These are phyloP conservation scores for Tricholoma hemisulphureum DNA, from an alignment of 768 basidiomycete genomes.

Conservation along the genomic window DNA sequence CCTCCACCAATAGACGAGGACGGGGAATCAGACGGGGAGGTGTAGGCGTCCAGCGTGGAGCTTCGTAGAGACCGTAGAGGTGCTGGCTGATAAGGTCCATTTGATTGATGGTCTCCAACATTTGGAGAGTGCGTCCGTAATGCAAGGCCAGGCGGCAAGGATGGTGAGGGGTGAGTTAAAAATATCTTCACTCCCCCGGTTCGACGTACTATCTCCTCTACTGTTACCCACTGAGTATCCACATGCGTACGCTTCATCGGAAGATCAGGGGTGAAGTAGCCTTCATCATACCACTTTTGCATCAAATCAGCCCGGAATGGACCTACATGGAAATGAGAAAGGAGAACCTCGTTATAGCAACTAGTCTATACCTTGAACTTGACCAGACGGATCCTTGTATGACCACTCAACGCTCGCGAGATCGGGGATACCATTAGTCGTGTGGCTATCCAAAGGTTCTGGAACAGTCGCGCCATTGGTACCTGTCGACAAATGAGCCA, in stretches of 20 bases:
- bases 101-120: constrained; percentile 42
- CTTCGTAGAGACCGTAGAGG: constrained; percentile 59
- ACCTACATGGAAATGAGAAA: constrained; percentile 44
- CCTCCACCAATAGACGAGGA: constrained; percentile 68
- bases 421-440: constrained; percentile 40
- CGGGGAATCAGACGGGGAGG: constrained; percentile 67
- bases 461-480: constrained; percentile 14
- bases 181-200: constrained; percentile 61
- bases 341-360: neutral
- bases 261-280: constrained; percentile 82
- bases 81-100: constrained; percentile 64
- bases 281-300: constrained; percentile 93
- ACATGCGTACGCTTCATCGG: constrained; percentile 79
- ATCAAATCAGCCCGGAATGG: constrained; percentile 87
- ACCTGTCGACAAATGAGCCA: constrained; percentile 14
- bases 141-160: constrained; percentile 53
- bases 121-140: constrained; percentile 53
- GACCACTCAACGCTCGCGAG: constrained; percentile 76
- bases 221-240: constrained; percentile 66
- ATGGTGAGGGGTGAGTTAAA: constrained; percentile 46
- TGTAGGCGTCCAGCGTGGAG: constrained; percentile 66
- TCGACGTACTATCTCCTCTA: constrained; percentile 55
- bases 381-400: constrained; percentile 90
- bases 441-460: constrained; percentile 8
- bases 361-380: constrained; percentile 70